A percentile compares a stretch with the other conserved stretches of the same genome.
Conservation (phyloP, 257 asterid species). For the Capsicum rhomboideum region DNA sequence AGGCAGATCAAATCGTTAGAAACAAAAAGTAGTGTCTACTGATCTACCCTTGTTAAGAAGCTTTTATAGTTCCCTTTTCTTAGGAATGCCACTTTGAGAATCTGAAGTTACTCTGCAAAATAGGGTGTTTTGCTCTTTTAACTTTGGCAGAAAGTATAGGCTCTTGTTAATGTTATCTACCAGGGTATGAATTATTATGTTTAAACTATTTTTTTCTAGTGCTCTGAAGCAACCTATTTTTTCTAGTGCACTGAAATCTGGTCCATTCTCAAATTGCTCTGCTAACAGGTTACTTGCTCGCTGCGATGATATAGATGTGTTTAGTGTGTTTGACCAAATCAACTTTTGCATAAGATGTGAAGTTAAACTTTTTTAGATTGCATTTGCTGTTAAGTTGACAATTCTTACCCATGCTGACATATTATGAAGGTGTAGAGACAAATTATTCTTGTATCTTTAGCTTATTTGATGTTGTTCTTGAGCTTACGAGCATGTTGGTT, state of each 20-base stretch:
- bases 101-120: neutral
- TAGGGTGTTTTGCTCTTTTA: neutral
- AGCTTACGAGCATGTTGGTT: conserved; percentile 9
- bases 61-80: neutral
- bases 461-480: neutral
- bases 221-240: neutral
- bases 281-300: neutral
- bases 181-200: neutral
- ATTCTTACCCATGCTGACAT: too few species aligned
- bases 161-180: neutral
- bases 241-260: too few species aligned
- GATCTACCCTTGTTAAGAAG: neutral
- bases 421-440: neutral
- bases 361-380: too few species aligned
- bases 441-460: neutral
- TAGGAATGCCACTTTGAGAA: neutral
- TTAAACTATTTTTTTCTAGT: neutral
- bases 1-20: neutral
- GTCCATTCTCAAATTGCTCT: neutral
- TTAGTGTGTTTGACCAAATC: neutral
- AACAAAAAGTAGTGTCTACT: neutral
- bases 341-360: neutral
- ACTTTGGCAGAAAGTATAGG: neutral
- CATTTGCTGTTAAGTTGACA: neutral
- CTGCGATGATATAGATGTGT: neutral